Base-by-base conservation (phyloP, 129 eudicot genomes). In the Lactuca saligna region DNA sequence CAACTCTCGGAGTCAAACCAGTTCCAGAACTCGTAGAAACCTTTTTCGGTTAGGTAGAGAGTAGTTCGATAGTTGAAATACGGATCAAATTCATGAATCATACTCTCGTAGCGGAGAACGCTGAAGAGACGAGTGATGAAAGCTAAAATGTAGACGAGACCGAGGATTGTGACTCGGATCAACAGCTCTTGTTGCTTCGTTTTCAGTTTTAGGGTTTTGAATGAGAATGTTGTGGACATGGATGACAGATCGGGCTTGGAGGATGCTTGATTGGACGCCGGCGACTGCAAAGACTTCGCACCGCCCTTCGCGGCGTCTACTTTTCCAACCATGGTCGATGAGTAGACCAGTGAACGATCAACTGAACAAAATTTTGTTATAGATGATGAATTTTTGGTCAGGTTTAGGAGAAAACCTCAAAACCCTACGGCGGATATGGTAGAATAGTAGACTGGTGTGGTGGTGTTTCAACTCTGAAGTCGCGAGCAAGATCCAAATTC, bases 61-160 rank as follows among this genome's bases (percentile, higher is more conserved):
- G 98, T 92, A 6, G 95, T 90, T 7, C 98, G 78, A 69, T 92
- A 92, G 58, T 92, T 92, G 79, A 92, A 92, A 49, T 92, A 92
- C 0, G 98, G 98, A 53, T 92, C 98, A 13, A 92, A 92, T 73
- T 92, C 98, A 48, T 92, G 98, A 73, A 92, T 92, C 98, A 92
- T 92, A 17, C 84, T 75, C 83, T 92, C 98, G 48, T 92, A 92
- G 6, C 98, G 89, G 32, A 92, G 84, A 4, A 92, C 96, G 34
- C 91, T 84, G 75, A 92, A 92, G 17, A 92, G 81, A 48, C 98
- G 88, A 4, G 95, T 84, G 58, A 88, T 82, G 78, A 92, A 92
- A 0, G 98, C 98, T 31, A 92, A 38, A 33, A 88, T 72, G 80
- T 92, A 92, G 25, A 92, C 91, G 61, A 92, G 83, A 5, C 84